A percentile compares a stretch with the other conserved stretches of the same genome.
Conservation (phyloP, 169 alveolate genomes). For the Cryptosporidium tyzzeri region DNA sequence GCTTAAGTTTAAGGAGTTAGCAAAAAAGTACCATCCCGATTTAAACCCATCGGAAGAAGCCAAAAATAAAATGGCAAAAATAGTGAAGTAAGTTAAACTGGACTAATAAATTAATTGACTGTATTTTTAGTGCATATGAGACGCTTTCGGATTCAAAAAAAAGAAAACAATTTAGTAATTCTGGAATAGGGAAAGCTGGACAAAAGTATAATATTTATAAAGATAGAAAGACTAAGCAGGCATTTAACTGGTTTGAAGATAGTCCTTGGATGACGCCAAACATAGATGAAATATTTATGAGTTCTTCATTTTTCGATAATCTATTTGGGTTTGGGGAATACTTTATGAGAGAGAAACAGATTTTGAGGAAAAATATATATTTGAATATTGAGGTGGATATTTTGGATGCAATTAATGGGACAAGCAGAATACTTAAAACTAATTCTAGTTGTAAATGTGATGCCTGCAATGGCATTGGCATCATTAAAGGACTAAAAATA, state of each 20-base stretch:
- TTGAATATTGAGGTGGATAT: conserved; percentile 84
- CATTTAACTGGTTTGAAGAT: conserved; percentile 63
- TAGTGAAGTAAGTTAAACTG: conserved; percentile 85
- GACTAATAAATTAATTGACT: neutral
- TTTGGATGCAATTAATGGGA: conserved; percentile 90
- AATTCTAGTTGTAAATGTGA: conserved; percentile 81
- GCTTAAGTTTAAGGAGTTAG: conserved; percentile 90
- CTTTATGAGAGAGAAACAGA: conserved; percentile 78
- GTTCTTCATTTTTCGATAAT: conserved; percentile 5
- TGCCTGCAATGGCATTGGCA: conserved; percentile 86
- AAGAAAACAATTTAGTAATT: conserved; percentile 89
- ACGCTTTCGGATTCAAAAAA: conserved; percentile 91
- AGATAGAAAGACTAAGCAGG: conserved; percentile 77
- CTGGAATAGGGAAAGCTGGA: conserved; percentile 90
- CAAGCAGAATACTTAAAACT: conserved; percentile 78
- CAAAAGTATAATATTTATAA: conserved; percentile 59
- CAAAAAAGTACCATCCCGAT: conserved; percentile 94
- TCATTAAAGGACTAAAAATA: conserved; percentile 82
- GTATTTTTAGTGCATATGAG: conserved; percentile 92
- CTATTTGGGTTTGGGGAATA: neutral
- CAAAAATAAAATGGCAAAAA: conserved; percentile 93
- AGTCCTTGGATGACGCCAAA: conserved; percentile 88
- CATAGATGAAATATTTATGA: conserved; percentile 87
- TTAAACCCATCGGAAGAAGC: conserved; percentile 93
- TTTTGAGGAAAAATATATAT: conserved; percentile 81